Evolutionary conservation across 441 rosid species (phyloP), one percentile per base, ranked within the genome.

Genomic region (Adansonia rubrostipa): DNA sequence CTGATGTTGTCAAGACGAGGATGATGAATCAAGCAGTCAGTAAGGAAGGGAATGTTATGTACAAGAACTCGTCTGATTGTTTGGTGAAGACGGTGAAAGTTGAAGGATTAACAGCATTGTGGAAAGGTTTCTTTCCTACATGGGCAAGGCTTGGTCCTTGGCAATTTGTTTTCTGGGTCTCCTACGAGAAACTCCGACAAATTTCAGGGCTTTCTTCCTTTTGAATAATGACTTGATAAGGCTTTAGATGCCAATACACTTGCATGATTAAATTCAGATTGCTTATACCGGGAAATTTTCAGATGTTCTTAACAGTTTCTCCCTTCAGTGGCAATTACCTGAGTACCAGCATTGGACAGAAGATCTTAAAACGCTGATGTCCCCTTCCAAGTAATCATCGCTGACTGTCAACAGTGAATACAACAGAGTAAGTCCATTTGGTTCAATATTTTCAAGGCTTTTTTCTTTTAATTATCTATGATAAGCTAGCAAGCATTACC

Each of bases 61-160:
- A 90, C 72, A 89, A 53, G 72, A 89, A 78, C 70, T 92, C 98
- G 4, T 92, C 86, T 9, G 94, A 91, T 74, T 95, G 98, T 87
- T 80, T 95, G 87, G 92, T 86, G 82, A 92, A 91, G 87, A 95
- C 96, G 3, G 90, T 93, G 67, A 87, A 73, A 81, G 74, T 67
- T 19, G 97, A 93, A 84, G 97, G 98, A 56, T 17, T 89, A 66
- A 82, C 80, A 80, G 97, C 97, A 54, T 77, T 93, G 68, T 95
- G 97, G 97, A 95, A 93, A 82, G 98, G 97, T 15, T 93, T 93
- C 83, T 88, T 91, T 50, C 97, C 95, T 44, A 93, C 95, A 36
- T 93, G 97, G 98, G 95, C 94, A 20, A 91, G 97, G 82, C 97
- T 95, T 73, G 98, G 97, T 79, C 97, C 98, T 9, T 95, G 97